Conservation (phyloP, 305 asterid genomes). For the Coffea humblotiana region DNA sequence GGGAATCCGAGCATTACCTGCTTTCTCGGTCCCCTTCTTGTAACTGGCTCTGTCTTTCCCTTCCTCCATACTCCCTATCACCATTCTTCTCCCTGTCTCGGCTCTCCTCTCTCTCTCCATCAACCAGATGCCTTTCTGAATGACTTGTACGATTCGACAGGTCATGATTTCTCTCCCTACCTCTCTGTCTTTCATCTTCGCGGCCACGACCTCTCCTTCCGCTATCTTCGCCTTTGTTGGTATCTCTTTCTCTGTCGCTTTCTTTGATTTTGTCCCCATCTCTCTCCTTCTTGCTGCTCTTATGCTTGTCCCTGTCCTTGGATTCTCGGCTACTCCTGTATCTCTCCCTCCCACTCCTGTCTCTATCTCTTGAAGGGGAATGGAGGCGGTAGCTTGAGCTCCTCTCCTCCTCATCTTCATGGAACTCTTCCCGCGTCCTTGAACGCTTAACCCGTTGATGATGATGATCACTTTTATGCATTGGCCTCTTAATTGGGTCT, state of each 20-base stretch:
- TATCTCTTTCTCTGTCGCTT: conserved; percentile 44
- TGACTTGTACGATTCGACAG: conserved; percentile 42
- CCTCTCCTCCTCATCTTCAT: conserved; percentile 47
- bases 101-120: conserved; percentile 44
- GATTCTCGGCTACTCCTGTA: conserved; percentile 36
- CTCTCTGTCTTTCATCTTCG: conserved; percentile 41
- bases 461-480: conserved; percentile 42
- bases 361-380: conserved; percentile 50
- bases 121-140: conserved; percentile 40
- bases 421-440: conserved; percentile 46
- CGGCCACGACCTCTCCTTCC: conserved; percentile 46
- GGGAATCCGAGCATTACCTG: conserved; percentile 42
- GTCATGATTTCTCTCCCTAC: conserved; percentile 47
- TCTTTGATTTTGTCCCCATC: conserved; percentile 30
- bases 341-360: conserved; percentile 45
- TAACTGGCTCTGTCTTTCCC: conserved; percentile 38
- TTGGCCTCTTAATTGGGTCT: conserved; percentile 42
- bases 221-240: conserved; percentile 38
- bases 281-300: conserved; percentile 36
- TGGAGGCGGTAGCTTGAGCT: conserved; percentile 37
- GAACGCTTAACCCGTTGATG: conserved; percentile 37
- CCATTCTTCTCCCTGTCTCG: conserved; percentile 31
- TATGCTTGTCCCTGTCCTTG: conserved; percentile 40
- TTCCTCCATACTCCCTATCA: conserved; percentile 42
- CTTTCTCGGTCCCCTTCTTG: conserved; percentile 44